Percentiles rank a stretch among this genome's conserved stretches.
phyloP scores from a whole-genome alignment of 2,329 filamentous ascomycete genomes.

The Daldinia sp. region DNA sequence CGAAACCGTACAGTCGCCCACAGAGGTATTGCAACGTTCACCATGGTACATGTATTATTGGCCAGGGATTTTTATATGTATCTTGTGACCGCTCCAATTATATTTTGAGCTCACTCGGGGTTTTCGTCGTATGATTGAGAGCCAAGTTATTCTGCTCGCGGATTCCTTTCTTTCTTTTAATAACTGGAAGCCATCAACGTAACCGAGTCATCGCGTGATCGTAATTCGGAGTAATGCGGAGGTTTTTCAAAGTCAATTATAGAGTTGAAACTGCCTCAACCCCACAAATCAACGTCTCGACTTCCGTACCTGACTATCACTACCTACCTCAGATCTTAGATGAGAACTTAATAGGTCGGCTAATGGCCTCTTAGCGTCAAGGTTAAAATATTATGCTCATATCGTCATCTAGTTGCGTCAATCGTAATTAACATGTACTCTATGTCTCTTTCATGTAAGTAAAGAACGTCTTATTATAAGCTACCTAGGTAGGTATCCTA shows the following conservation, averaged over 20 bases:
- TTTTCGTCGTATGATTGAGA: slow-evolving; percentile 28
- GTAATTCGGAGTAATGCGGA: background rate
- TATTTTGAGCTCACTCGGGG: slow-evolving; percentile 11
- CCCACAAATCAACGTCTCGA: slow-evolving; percentile 13
- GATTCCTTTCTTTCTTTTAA: slow-evolving; percentile 8
- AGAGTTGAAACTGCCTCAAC: slow-evolving; percentile 11
- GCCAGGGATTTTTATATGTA: slow-evolving; percentile 22
- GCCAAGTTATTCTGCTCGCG: slow-evolving; percentile 3
- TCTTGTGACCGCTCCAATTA: slow-evolving; percentile 22
- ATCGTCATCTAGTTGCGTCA: too few relatives aligned
- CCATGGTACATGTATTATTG: slow-evolving; percentile 20
- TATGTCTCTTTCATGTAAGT: too few relatives aligned
- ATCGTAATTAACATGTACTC: too few relatives aligned
- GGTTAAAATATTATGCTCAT: background rate
- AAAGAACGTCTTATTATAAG: too few relatives aligned
- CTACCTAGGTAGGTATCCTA: too few relatives aligned
- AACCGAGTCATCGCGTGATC: slow-evolving; percentile 7
- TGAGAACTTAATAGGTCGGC: background rate
- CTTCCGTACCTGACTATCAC: background rate
- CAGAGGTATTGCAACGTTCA: slow-evolving; percentile 24
- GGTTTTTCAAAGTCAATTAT: slow-evolving; percentile 6
- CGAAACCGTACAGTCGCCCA: slow-evolving; percentile 10
- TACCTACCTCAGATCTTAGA: too few relatives aligned
- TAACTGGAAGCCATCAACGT: slow-evolving; percentile 8
- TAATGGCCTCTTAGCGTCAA: background rate